Evolutionary conservation across 2,329 filamentous ascomycete species (phyloP).

Genomic region (Periconia sp.): DNA sequence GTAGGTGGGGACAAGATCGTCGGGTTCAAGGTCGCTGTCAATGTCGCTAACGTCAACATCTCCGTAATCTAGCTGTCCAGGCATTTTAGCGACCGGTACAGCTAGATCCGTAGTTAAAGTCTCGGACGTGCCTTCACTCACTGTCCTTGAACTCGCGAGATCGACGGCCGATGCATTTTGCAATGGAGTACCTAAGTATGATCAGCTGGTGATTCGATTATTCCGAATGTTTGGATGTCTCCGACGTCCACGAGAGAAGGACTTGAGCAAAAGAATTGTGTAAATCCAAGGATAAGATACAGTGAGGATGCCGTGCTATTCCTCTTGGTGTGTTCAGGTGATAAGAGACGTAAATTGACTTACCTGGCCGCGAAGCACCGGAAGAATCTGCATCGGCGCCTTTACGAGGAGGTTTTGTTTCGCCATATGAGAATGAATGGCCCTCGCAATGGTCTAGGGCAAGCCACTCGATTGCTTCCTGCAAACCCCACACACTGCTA

Average conservation of each 20-base stretch:
- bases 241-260: too few relatives aligned
- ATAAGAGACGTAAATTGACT: conserved; percentile 11
- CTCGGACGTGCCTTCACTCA: too few relatives aligned
- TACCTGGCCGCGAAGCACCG: conserved; percentile 25
- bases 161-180: too few relatives aligned
- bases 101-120: too few relatives aligned
- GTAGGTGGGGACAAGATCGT: conserved; percentile 71
- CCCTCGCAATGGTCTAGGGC: conserved; percentile 74
- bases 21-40: conserved; percentile 57
- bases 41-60: conserved; percentile 55
- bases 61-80: conserved; percentile 19
- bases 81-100: neutral
- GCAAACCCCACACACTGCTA: conserved; percentile 76
- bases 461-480: conserved; percentile 89
- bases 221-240: too few relatives aligned
- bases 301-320: too few relatives aligned
- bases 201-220: too few relatives aligned
- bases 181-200: too few relatives aligned
- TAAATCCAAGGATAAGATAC: too few relatives aligned
- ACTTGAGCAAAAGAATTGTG: too few relatives aligned
- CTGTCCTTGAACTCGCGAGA: too few relatives aligned
- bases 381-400: conserved; percentile 11
- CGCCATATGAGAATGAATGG: conserved; percentile 68
- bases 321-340: too few relatives aligned
- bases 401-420: conserved; percentile 4